Evolutionary conservation across 441 rosid genomes (phyloP), one percentile per base, ranked within the genome.

Genomic region (Hura crepitans): DNA sequence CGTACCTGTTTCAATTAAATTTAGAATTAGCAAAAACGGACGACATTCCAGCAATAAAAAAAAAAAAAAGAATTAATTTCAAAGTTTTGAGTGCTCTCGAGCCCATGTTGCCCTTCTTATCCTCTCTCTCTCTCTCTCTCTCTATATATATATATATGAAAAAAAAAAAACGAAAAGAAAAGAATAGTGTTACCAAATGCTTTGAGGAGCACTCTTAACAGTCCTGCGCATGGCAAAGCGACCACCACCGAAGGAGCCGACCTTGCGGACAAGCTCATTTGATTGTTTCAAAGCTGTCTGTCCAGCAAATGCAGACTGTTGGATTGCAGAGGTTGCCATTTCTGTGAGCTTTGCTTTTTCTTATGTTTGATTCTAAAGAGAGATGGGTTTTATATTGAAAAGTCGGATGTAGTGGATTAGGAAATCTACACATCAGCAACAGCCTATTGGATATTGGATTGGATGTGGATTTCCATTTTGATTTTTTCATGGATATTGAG

Each of bases 141-240:
- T n/a, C n/a, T n/a, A n/a, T n/a, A n/a, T n/a, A n/a, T n/a, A n/a
- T n/a, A n/a, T n/a, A n/a, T n/a, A n/a, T n/a, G n/a, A n/a, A n/a
- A n/a, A n/a, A n/a, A n/a, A n/a, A n/a, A n/a, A n/a, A n/a, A n/a
- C n/a, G n/a, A n/a, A n/a, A n/a, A n/a, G n/a, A n/a, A n/a, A 49
- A 4, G 23, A 17, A 3, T n/a, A 6, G 18, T 9, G 37, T 70
- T 79, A 90, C 98, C 98, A 93, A 53, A 90, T 93, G 86, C 96
- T 90, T 45, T 80, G 81, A n/a, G 98, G 96, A 72, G 80, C 87
- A 63, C 85, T 86, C 74, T 80, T 93, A 51, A 93, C 88, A 0
- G 97, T 93, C 62, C 98, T 79, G 23, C 98, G 84, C 97, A 90
- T 89, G 81, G 80, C 69, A 66, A 84, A 14, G 39, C 96, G 90